These are phyloP conservation scores for Sporothrix euskadiensis DNA, from an alignment of 2,329 filamentous ascomycete species.

Conservation along the genomic window DNA sequence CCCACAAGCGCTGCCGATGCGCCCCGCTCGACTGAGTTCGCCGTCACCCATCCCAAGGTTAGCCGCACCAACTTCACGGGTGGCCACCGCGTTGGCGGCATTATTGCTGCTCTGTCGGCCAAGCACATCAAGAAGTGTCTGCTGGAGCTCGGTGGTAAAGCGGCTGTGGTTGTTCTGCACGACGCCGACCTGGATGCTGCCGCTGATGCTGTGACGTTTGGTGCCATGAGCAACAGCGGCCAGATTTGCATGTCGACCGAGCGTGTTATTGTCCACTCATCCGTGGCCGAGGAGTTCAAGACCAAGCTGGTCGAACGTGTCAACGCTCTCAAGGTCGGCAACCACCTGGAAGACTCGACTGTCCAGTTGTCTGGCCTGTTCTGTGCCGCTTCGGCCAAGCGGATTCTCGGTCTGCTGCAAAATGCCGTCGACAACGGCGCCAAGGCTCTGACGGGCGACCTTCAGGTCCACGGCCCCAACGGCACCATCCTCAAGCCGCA, in stretches of 20 bases:
- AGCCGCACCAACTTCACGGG: conserved; percentile 73
- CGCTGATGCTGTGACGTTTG: conserved; percentile 58
- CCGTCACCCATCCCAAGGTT: conserved; percentile 62
- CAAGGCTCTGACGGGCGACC: conserved; percentile 55
- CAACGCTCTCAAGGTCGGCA: conserved; percentile 35
- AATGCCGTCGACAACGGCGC: conserved; percentile 61
- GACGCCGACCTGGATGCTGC: conserved; percentile 67
- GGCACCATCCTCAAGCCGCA: conserved; percentile 57
- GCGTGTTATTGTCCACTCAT: conserved; percentile 40
- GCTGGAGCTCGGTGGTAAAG: conserved; percentile 71
- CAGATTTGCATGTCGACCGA: conserved; percentile 54
- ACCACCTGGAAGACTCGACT: conserved; percentile 34
- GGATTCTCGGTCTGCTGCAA: conserved; percentile 45
- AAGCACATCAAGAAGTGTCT: conserved; percentile 67
- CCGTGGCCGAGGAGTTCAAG: conserved; percentile 31
- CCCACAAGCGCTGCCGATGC: conserved; percentile 49
- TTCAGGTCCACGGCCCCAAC: conserved; percentile 38
- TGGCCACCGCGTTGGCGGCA: conserved; percentile 62
- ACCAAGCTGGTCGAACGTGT: conserved; percentile 22
- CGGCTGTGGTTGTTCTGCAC: conserved; percentile 64
- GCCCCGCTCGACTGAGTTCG: conserved; percentile 57
- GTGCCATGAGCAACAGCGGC: conserved; percentile 61
- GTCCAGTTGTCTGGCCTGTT: conserved; percentile 38
- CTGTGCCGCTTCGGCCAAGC: conserved; percentile 33
- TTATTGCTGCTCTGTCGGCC: conserved; percentile 63